phyloP scores from a whole-genome alignment of 2,329 filamentous ascomycete genomes.

The Sclerotinia nivalis region DNA sequence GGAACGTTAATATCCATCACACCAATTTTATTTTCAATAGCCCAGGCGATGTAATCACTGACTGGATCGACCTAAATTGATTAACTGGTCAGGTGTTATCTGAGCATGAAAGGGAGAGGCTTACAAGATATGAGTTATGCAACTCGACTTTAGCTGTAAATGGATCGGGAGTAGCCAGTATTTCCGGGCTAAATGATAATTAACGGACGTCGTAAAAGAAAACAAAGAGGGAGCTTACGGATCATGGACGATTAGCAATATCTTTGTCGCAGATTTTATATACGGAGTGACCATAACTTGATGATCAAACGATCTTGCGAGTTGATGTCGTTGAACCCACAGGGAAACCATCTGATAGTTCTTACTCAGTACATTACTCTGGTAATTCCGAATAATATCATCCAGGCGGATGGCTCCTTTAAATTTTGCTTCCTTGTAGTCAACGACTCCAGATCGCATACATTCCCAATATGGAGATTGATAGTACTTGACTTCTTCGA shows the following conservation, averaged over 20 bases:
- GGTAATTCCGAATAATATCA: slow-evolving; percentile 76
- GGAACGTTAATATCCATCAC: slow-evolving; percentile 93
- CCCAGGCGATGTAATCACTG: slow-evolving; percentile 82
- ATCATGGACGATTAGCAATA: slow-evolving; percentile 88
- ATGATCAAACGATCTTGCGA: slow-evolving; percentile 79
- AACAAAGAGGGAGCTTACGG: slow-evolving; percentile 57
- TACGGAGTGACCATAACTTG: slow-evolving; percentile 81
- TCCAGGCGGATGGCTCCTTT: slow-evolving; percentile 66
- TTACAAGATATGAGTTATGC: slow-evolving; percentile 80
- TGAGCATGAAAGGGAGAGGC: slow-evolving; percentile 55
- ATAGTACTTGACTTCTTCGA: slow-evolving; percentile 59
- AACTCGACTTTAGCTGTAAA: slow-evolving; percentile 73
- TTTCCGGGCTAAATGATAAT: slow-evolving; percentile 57
- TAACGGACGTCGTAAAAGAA: slow-evolving; percentile 23
- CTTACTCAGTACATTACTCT: slow-evolving; percentile 69
- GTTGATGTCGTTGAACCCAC: slow-evolving; percentile 70
- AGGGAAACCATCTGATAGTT: slow-evolving; percentile 78
- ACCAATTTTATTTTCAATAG: slow-evolving; percentile 71
- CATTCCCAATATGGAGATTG: slow-evolving; percentile 82
- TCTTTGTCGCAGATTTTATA: slow-evolving; percentile 63
- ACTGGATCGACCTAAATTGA: slow-evolving; percentile 62
- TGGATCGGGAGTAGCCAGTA: slow-evolving; percentile 66
- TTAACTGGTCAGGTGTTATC: not conserved
- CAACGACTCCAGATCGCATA: slow-evolving; percentile 69
- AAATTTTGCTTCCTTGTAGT: slow-evolving; percentile 53